Evolutionary conservation across 31 red algal genomes (phyloP), one percentile per base, ranked within the genome.

Genomic region (Porphyra umbilicalis): DNA sequence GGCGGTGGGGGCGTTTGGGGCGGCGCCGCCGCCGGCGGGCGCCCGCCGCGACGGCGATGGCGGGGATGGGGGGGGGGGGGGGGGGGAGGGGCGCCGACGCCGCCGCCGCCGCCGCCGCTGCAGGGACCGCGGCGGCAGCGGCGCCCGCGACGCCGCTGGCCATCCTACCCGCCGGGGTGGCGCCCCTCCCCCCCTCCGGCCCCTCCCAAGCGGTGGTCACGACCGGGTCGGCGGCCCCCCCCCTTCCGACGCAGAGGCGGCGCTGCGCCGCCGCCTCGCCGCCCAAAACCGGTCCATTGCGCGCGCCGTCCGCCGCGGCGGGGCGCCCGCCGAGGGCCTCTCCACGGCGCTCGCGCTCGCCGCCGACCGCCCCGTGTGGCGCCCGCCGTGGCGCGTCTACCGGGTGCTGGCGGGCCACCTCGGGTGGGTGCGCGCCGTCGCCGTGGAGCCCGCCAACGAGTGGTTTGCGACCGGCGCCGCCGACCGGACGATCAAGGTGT

Each of bases 401-500:
- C 78, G 92, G 25, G 88, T 89, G 3, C 86, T 98, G 32, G 86
- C 79, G 76, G 91, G 89, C 9, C 95, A 98, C 83, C 84, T 94
- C 20, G 92, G 95, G 18, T 98, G 95, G 95, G 95, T 98, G 71
- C 80, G 95, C 31, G 85, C 80, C 14, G 79, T 98, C 15, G 92
- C 91, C 1, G 87, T 98, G 9, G 95, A 98, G 39, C 79, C 92
- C 36, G 80, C 79, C 25, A 98, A 98, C 79, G 84, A 91, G 25
- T 94, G 91, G 95, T 98, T 98, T 92, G 89, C 87, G 2, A 92
- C 87, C 29, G 95, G 95, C 31, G 84, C 88, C 38, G 91, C 92
- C 18, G 95, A 98, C 81, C 85, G 95, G 38, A 94, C 92, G 4
- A 87, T 98, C 30, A 98, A 98, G 75, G 85, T 94, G 35, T 98